phyloP scores from a whole-genome alignment of 345 rosid genomes.

The Gossypium rotundifolium region DNA sequence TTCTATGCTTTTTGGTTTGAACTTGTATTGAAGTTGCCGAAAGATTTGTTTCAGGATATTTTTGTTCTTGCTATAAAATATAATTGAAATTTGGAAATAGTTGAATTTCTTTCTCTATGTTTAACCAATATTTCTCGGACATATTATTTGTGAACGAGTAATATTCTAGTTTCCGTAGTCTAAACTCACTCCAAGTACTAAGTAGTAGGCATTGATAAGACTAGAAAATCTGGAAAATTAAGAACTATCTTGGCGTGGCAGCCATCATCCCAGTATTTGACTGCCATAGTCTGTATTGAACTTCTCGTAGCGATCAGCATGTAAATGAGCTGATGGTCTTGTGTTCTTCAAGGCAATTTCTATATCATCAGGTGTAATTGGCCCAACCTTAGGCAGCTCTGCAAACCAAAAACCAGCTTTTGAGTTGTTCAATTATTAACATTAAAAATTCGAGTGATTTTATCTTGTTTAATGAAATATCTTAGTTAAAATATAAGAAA shows the following conservation, averaged over 20 bases:
- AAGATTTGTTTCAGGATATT: background rate
- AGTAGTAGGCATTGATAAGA: background rate
- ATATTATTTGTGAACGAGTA: background rate
- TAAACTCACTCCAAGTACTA: background rate
- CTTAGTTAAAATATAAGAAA: background rate
- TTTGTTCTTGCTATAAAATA: background rate
- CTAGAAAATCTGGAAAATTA: background rate
- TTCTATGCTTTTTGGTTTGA: background rate
- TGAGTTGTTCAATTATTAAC: background rate
- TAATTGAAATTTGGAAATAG: background rate
- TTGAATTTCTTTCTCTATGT: background rate
- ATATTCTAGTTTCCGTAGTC: background rate
- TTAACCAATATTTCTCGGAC: background rate
- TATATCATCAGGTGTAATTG: slow-evolving; percentile 57
- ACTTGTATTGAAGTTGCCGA: background rate
- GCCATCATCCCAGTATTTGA: slow-evolving; percentile 56
- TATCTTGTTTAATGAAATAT: background rate
- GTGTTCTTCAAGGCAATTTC: slow-evolving; percentile 77
- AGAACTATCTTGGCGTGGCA: background rate
- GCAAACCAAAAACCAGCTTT: slow-evolving; percentile 15
- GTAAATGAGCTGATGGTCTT: slow-evolving; percentile 92
- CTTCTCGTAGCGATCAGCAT: slow-evolving; percentile 76
- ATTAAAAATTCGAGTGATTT: background rate
- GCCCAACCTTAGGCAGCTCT: slow-evolving; percentile 85
- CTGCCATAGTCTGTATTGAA: slow-evolving; percentile 91